Conservation (phyloP, 345 rosid species). For the Chamaenerion angustifolium region DNA sequence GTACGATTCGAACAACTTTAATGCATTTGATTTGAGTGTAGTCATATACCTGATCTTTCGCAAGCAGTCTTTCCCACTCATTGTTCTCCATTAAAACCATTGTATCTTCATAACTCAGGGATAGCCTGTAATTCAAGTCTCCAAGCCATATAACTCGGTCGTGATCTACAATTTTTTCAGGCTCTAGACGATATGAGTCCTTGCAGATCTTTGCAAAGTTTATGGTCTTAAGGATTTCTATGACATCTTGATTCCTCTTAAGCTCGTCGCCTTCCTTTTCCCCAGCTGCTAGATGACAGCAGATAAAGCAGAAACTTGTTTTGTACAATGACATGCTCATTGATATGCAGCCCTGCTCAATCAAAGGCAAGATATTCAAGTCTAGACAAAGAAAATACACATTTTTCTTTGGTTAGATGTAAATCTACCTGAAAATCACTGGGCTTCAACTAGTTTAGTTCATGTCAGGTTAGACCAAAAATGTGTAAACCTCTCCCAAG, state of each 20-base stretch:
- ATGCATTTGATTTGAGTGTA: too few relatives aligned
- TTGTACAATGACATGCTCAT: conserved; percentile 81
- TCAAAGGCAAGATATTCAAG: too few relatives aligned
- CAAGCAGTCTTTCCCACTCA: conserved; percentile 71
- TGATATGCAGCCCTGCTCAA: conserved; percentile 78
- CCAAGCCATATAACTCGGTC: conserved; percentile 92
- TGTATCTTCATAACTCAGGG: conserved; percentile 76
- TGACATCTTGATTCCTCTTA: conserved; percentile 72
- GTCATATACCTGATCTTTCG: conserved; percentile 70
- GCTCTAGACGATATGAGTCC: conserved; percentile 34
- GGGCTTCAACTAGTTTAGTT: not conserved
- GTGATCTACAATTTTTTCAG: conserved; percentile 66
- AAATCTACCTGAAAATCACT: too few relatives aligned
- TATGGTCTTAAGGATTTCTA: conserved; percentile 62
- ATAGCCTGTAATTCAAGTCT: conserved; percentile 75
- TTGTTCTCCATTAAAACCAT: conserved; percentile 47
- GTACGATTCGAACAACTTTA: too few relatives aligned
- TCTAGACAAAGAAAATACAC: too few relatives aligned
- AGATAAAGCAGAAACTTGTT: conserved; percentile 89
- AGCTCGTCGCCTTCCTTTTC: conserved; percentile 96
- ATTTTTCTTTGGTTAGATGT: too few relatives aligned
- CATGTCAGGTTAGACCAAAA: not conserved
- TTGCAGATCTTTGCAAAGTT: conserved; percentile 67
- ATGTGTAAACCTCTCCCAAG: too few relatives aligned
- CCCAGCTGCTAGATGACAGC: conserved; percentile 92